Base-by-base conservation (phyloP, 106 monocot species). In the Hemerocallis citrina region DNA sequence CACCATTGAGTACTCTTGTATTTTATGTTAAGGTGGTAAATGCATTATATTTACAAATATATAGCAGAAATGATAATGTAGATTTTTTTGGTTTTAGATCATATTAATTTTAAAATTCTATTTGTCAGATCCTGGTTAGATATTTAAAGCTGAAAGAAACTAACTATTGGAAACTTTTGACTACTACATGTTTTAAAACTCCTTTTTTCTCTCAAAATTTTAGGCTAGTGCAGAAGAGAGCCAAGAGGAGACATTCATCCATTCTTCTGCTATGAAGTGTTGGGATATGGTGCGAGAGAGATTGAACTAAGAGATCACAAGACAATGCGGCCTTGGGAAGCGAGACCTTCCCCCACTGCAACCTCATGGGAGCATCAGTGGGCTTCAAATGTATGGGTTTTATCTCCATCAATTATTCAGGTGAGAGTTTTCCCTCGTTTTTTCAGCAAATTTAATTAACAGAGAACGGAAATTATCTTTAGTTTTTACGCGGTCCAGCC, bases 301-400 rank as follows among this genome's bases (percentile, higher is more conserved):
- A 22, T 21, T 92, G 52, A 75, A 85, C 13, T 66, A 70, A 76
- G 79, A 82, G 59, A 83, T 83, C 27, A 35, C 27, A 34, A 68
- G 48, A 31, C 67, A 48, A 22, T 16, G 13, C 31, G 51, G 32
- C 34, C 28, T 55, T 7, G 77, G 74, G 34, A 77, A 64, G 13
- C 60, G 37, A 67, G 61, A n/a, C 35, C 59, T 71, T 20, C 67
- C 65, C 43, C 42, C 55, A 25, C 20, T 73, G 47, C 72, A 70
- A 63, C 17, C 52, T 16, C 58, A 44, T 4, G 74, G 48, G 22
- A 57, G 57, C 25, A 54, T 92, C 7, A 27, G 83, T 72, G 92
- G 92, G 17, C 65, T 81, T 40, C 71, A 79, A 72, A 88, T 88
- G 92, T 92, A 88, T 79, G 92, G 92, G 11, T 88, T 62, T 64